A percentile compares a stretch with the other conserved stretches of the same genome.
phyloP scores from a whole-genome alignment of 2,329 filamentous ascomycete genomes.

The Sporothrix pallida region DNA sequence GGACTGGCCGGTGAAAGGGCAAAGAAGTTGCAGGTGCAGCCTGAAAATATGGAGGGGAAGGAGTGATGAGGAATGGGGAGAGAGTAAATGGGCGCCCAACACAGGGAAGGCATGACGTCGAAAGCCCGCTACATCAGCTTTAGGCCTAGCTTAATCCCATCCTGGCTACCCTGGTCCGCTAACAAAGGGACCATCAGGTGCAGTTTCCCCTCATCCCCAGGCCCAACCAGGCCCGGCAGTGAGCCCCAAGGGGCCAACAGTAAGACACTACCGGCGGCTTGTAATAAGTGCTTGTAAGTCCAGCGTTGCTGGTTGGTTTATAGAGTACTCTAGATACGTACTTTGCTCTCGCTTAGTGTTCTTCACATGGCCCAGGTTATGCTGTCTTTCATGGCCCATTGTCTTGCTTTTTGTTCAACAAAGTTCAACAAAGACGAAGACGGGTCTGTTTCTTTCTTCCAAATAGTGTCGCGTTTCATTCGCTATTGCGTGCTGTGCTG shows the following conservation, averaged over 20 bases:
- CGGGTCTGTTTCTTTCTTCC: neutral
- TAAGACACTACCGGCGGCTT: neutral
- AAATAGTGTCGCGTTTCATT: conserved; percentile 18
- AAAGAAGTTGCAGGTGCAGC: neutral
- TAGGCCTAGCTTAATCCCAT: neutral
- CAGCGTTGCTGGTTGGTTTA: too few species aligned
- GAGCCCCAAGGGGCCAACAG: neutral
- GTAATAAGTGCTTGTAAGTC: neutral
- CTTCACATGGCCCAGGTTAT: neutral
- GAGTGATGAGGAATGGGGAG: neutral
- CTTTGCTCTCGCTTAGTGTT: neutral
- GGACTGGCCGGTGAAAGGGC: conserved; percentile 16
- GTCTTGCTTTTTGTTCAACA: neutral
- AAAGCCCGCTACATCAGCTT: conserved; percentile 21
- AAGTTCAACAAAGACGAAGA: neutral
- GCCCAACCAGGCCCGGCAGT: neutral
- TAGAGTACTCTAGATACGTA: neutral
- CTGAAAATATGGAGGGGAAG: neutral
- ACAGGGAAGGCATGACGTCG: conserved; percentile 30
- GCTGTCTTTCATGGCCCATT: neutral
- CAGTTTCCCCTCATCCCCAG: neutral
- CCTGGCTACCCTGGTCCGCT: neutral
- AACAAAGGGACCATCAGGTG: neutral
- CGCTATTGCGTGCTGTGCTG: neutral
- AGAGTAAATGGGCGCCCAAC: neutral